phyloP scores from a whole-genome alignment of 495 filamentous ascomycete species.

The Penicillium samsonianum region DNA sequence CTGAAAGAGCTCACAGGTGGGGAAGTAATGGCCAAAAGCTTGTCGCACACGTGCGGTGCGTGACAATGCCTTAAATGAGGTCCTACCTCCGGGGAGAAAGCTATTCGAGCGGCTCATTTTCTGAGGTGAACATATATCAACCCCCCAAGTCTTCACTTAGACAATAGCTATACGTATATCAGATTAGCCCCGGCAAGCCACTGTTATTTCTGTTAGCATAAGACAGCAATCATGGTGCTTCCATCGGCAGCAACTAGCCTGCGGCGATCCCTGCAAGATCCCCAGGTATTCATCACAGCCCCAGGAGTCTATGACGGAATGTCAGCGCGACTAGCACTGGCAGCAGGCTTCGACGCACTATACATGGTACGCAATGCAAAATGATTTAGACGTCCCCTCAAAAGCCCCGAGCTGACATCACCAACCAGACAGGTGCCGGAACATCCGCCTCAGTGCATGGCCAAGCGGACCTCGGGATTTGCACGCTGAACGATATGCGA shows the following conservation, averaged over 20 bases:
- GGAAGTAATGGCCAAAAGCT: slow-evolving; percentile 8
- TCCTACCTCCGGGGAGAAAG: not conserved
- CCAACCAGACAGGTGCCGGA: slow-evolving; percentile 62
- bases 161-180: not conserved
- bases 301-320: slow-evolving; percentile 73
- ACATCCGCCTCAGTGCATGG: slow-evolving; percentile 67
- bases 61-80: not conserved
- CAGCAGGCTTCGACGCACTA: slow-evolving; percentile 60
- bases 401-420: slow-evolving; percentile 7
- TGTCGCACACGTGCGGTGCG: slow-evolving; percentile 2
- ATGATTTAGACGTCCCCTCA: not conserved
- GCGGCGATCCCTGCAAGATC: slow-evolving; percentile 33
- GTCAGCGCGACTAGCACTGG: slow-evolving; percentile 63
- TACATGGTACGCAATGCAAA: slow-evolving; percentile 56
- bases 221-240: slow-evolving; percentile 30
- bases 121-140: not conserved
- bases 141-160: not conserved
- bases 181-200: not conserved
- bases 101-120: not conserved
- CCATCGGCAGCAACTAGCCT: slow-evolving; percentile 33
- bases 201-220: not conserved
- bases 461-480: slow-evolving; percentile 66
- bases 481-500: slow-evolving; percentile 49
- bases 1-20: not conserved
- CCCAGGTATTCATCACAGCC: slow-evolving; percentile 46